A percentile compares a stretch with the other conserved stretches of the same genome.
phyloP scores from a whole-genome alignment of 1,139 yeast species.

The Debaryomyces sp. region DNA sequence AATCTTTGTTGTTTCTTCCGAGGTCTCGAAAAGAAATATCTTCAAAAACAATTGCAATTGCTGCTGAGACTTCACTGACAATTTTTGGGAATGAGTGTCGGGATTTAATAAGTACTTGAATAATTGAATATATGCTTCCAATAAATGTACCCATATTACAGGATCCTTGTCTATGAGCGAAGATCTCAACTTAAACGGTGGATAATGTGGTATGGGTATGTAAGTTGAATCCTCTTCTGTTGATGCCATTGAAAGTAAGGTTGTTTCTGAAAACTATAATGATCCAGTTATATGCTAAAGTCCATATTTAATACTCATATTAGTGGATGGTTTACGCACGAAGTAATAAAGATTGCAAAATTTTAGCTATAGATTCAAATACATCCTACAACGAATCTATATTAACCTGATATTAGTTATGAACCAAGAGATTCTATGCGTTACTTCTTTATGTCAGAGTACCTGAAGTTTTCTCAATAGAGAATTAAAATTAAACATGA shows the following conservation, averaged over 20 bases:
- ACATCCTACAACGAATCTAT: background rate
- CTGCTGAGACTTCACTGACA: conserved; percentile 57
- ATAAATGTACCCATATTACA: conserved; percentile 74
- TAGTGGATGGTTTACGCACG: background rate
- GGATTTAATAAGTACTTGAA: conserved; percentile 48
- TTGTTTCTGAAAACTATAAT: background rate
- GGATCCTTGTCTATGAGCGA: conserved; percentile 80
- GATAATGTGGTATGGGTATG: conserved; percentile 68
- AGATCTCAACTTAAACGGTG: conserved; percentile 72
- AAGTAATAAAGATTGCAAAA: background rate
- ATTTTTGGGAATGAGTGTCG: conserved; percentile 25
- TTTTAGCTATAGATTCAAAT: background rate
- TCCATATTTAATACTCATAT: background rate
- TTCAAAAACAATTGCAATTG: conserved; percentile 59
- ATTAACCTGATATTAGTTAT: background rate
- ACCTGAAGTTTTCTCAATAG: background rate
- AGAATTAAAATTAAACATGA: background rate
- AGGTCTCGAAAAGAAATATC: conserved; percentile 59
- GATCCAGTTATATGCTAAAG: background rate
- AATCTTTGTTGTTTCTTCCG: conserved; percentile 59
- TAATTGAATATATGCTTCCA: conserved; percentile 61
- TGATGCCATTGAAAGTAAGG: conserved; percentile 3
- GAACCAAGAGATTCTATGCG: background rate
- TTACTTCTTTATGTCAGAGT: background rate
- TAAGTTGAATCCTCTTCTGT: conserved; percentile 20